Evolutionary conservation across 2,329 filamentous ascomycete species (phyloP), one percentile per base, ranked within the genome.

Genomic region (Verticillium zaregamsianum): DNA sequence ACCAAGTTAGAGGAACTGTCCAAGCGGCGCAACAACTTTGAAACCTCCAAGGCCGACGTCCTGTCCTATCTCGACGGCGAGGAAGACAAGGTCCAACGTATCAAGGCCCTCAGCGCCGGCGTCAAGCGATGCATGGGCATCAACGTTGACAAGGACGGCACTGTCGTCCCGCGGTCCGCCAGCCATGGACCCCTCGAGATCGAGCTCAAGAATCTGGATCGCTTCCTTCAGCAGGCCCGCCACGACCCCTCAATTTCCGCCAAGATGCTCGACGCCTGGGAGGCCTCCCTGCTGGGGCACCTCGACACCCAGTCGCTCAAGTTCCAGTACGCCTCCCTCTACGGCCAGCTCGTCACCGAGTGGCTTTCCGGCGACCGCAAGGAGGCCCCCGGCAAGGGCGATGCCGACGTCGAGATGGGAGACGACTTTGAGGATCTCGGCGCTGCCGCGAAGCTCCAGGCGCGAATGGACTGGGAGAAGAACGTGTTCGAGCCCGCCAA

Each of bases 331-430:
- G 79, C 80, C 0, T 74, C 76, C 9, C 70, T 82, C 2, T 81
- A 81, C 54, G 78, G 76, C 3, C 71, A 78, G 57, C 72, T 82
- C 4, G 79, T 80, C n/a, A 80, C 74, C 0, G 80, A 82, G 63
- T 82, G 79, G 79, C 70, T 81, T 1, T 74, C 74, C 0, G 71
- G 71, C 2, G 63, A 71, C 65, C 31, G 62, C 8, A 40, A 20
- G 5, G 32, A 15, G 12, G 56, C 33, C 17, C 6, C 20, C 12
- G 62, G 58, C 5, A 61, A 62, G 7, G 59, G 54, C 5, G 65
- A 68, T 59, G 33, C 12, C 5, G 55, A 64, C 7, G 65, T 70
- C 37, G 67, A 72, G 6, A 73, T 74, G 68, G 64, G 68, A 1
- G 76, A 75, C 15, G 70, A 68, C 0, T 81, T 80, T 57, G 79